A percentile compares a stretch with the other conserved stretches of the same genome.
These are phyloP conservation scores for Paecilomyces fulvus DNA, from an alignment of 2,329 filamentous ascomycete species.

Conservation along the genomic window DNA sequence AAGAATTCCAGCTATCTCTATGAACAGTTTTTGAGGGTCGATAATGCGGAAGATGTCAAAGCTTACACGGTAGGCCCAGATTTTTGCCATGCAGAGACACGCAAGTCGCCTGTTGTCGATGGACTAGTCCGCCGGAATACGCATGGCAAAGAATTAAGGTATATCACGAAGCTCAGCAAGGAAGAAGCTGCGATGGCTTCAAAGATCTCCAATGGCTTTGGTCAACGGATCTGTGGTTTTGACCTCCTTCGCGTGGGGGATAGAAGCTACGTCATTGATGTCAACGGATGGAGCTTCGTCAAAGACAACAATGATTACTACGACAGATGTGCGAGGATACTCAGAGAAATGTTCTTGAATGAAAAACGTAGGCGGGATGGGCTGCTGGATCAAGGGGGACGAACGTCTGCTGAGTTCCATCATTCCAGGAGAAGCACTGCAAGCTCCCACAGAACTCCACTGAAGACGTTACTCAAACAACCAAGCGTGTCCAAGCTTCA, in stretches of 20 bases:
- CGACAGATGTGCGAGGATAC: constrained; percentile 75
- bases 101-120: constrained; percentile 95
- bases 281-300: constrained; percentile 99
- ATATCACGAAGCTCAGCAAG: constrained; percentile 74
- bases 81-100: constrained; percentile 93
- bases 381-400: constrained; percentile 23
- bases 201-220: constrained; percentile 84
- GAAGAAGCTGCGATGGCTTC: constrained; percentile 80
- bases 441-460: constrained; percentile 38
- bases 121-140: constrained; percentile 92
- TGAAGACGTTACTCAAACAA: constrained; percentile 56
- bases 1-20: constrained; percentile 82
- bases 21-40: constrained; percentile 92
- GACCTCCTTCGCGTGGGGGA: constrained; percentile 81
- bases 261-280: constrained; percentile 94
- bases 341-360: constrained; percentile 78
- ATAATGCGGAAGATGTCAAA: constrained; percentile 97
- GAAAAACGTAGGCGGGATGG: constrained; percentile 50
- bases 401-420: constrained; percentile 24
- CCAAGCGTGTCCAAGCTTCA: constrained; percentile 56
- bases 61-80: constrained; percentile 90
- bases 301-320: constrained; percentile 99
- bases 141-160: constrained; percentile 92
- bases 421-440: constrained; percentile 30
- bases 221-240: constrained; percentile 91